Percentiles rank a stretch among this genome's conserved stretches.
Conservation (phyloP, 1,139 yeast species). For the Sugiyamaella pinicola region DNA sequence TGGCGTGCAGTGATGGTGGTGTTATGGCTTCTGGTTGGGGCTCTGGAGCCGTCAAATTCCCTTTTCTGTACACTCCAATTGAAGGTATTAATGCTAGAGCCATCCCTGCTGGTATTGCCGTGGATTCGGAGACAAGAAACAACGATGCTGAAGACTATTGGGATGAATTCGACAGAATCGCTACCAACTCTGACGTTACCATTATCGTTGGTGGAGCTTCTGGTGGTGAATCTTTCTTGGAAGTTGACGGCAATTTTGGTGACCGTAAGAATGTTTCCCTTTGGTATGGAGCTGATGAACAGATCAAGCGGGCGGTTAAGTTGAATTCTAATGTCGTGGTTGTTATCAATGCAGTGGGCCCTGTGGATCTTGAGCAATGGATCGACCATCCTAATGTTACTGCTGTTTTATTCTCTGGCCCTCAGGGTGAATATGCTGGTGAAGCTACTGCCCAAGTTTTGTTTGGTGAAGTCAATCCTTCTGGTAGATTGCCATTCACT, state of each 20-base stretch:
- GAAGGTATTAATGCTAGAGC: constrained; percentile 36
- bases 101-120: constrained; percentile 26
- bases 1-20: constrained; percentile 37
- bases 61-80: constrained; percentile 57
- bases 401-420: constrained; percentile 58
- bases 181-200: constrained; percentile 55
- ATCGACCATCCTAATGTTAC: constrained; percentile 60
- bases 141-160: constrained; percentile 46
- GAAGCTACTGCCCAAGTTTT: constrained; percentile 52
- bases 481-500: constrained; percentile 65
- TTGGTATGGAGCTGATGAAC: constrained; percentile 64
- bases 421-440: constrained; percentile 60
- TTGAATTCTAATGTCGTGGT: constrained; percentile 58
- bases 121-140: constrained; percentile 29
- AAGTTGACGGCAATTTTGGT: constrained; percentile 59
- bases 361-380: constrained; percentile 61
- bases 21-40: constrained; percentile 47
- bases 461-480: constrained; percentile 63
- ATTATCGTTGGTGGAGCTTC: constrained; percentile 51
- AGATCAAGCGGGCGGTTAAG: constrained; percentile 53
- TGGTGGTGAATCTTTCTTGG: constrained; percentile 60
- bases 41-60: constrained; percentile 54
- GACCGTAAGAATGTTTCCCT: constrained; percentile 58
- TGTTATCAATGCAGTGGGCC: constrained; percentile 60
- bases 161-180: constrained; percentile 45